These are phyloP conservation scores for Actinidia arguta DNA, from an alignment of 179 eudicot genomes.

Conservation along the genomic window DNA sequence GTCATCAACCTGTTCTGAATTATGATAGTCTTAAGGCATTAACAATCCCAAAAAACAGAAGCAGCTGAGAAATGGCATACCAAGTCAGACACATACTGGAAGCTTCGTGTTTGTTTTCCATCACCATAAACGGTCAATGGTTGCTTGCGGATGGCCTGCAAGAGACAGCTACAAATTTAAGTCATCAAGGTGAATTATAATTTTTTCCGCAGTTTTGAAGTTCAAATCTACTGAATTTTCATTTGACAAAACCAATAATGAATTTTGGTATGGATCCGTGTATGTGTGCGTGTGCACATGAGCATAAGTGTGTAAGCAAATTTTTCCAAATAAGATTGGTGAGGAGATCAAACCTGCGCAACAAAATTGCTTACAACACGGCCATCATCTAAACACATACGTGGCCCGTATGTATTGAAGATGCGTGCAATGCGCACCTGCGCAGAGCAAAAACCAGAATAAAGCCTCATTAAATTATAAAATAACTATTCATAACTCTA, in stretches of 20 bases:
- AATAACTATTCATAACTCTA: neutral
- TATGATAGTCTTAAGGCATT: neutral
- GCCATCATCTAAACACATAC: conserved; percentile 85
- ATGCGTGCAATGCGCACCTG: conserved; percentile 85
- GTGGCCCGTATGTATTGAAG: conserved; percentile 82
- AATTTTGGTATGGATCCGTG: neutral
- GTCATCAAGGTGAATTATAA: neutral
- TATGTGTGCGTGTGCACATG: neutral
- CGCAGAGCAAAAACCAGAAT: neutral
- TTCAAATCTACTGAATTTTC: neutral
- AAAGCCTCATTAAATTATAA: neutral
- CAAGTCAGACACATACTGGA: conserved; percentile 81
- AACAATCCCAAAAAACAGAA: conserved; percentile 2
- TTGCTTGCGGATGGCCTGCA: conserved; percentile 77
- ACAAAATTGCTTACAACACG: conserved; percentile 89
- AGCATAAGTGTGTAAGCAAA: neutral
- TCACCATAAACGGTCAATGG: conserved; percentile 84
- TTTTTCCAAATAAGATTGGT: neutral
- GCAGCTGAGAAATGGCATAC: conserved; percentile 35
- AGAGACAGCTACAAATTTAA: conserved; percentile 14
- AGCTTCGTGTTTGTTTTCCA: conserved; percentile 83
- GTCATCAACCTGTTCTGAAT: neutral
- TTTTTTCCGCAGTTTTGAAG: neutral
- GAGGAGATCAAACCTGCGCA: conserved; percentile 55
- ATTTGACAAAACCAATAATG: neutral